Evolutionary conservation across 2,329 filamentous ascomycete genomes (phyloP).

Genomic region (Orbilia brochopaga): DNA sequence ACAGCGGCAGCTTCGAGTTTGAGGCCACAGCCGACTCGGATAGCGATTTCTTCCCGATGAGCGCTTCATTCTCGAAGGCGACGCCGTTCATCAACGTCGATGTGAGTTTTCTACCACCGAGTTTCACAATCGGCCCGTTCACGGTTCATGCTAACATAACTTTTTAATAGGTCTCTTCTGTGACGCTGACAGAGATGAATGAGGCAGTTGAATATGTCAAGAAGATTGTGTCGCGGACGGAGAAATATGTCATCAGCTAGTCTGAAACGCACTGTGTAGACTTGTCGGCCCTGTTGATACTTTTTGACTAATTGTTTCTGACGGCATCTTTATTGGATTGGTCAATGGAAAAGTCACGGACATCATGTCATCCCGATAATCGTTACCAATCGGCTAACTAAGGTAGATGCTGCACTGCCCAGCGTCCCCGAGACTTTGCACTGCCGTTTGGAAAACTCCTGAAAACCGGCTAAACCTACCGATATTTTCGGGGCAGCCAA

Average conservation of each 20-base stretch:
- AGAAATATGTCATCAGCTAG: constrained; percentile 78
- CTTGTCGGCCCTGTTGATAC: constrained; percentile 10
- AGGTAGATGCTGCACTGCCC: constrained; percentile 1
- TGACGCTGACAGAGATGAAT: constrained; percentile 74
- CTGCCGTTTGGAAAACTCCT: not conserved
- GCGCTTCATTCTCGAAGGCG: constrained; percentile 82
- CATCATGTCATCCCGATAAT: not conserved
- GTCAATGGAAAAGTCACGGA: constrained; percentile 35
- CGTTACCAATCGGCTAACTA: not conserved
- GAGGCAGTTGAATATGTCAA: constrained; percentile 83
- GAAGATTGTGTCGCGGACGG: constrained; percentile 77
- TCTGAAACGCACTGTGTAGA: constrained; percentile 30
- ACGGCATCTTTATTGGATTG: constrained; percentile 23
- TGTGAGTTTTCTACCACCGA: constrained; percentile 66
- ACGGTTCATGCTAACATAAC: constrained; percentile 16
- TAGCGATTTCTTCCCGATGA: constrained; percentile 98
- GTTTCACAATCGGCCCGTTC: constrained; percentile 44
- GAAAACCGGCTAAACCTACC: not conserved
- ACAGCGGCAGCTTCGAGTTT: constrained; percentile 90
- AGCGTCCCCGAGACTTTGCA: too few species aligned
- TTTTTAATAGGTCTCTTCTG: constrained; percentile 70
- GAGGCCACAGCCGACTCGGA: constrained; percentile 87
- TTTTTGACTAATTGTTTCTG: constrained; percentile 7
- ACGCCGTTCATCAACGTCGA: constrained; percentile 90
- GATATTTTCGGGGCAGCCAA: not conserved